Conservation (phyloP, 495 filamentous ascomycete species). For the Penicillium mononematosum region DNA sequence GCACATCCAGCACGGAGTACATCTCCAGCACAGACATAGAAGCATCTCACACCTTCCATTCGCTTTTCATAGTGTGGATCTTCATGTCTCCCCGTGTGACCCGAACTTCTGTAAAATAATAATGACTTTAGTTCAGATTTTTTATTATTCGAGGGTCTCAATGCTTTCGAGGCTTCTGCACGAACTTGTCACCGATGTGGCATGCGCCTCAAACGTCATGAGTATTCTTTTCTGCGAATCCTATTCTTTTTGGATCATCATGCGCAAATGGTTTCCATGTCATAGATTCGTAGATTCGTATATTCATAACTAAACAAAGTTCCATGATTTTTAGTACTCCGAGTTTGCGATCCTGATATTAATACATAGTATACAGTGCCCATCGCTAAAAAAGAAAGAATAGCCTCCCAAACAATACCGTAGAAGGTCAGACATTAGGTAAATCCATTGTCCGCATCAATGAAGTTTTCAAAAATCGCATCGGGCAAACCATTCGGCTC, state of each 20-base stretch:
- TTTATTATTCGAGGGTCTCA: background rate
- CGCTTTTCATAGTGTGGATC: background rate
- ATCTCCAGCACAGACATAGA: background rate
- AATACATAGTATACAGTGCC: background rate
- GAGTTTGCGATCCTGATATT: background rate
- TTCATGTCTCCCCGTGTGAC: background rate
- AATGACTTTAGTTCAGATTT: background rate
- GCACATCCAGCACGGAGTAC: background rate
- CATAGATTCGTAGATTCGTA: background rate
- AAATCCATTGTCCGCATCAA: conserved; percentile 13
- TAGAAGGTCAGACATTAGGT: background rate
- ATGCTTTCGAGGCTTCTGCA: background rate
- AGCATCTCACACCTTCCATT: conserved; percentile 3
- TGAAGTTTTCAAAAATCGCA: conserved; percentile 20
- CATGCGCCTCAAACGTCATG: background rate
- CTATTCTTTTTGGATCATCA: background rate
- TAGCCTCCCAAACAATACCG: background rate
- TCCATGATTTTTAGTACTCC: background rate
- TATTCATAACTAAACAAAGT: background rate
- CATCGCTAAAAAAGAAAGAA: background rate
- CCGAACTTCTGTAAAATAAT: background rate
- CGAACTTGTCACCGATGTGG: background rate
- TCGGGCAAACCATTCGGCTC: conserved; percentile 11
- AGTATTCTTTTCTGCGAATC: too few species aligned
- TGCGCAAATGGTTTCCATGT: background rate